A percentile compares a stretch with the other conserved stretches of the same genome.
Conservation (phyloP, 495 filamentous ascomycete genomes). For the Aspergillus sclerotioniger region DNA sequence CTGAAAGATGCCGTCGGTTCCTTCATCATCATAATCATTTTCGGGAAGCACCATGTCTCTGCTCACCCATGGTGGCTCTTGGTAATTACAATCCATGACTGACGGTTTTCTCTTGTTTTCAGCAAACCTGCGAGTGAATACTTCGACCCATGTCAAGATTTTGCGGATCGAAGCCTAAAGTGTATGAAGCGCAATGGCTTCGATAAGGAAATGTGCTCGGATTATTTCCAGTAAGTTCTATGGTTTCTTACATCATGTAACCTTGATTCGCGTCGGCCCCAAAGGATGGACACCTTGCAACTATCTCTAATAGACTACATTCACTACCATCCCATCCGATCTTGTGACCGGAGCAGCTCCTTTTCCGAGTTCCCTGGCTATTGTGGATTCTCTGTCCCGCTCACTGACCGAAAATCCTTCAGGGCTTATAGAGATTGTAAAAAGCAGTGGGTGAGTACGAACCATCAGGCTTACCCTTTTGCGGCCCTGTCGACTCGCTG, state of each 20-base stretch:
- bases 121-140: constrained; percentile 85
- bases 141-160: constrained; percentile 92
- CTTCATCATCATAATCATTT: neutral
- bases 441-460: constrained; percentile 76
- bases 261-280: neutral
- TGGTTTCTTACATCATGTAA: neutral
- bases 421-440: constrained; percentile 95
- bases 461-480: constrained; percentile 3
- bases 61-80: neutral
- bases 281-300: neutral
- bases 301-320: neutral
- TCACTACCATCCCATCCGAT: neutral
- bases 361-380: neutral
- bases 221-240: constrained; percentile 83
- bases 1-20: neutral
- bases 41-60: neutral
- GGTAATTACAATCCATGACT: constrained; percentile 7
- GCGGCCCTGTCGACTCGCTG: neutral
- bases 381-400: constrained; percentile 8
- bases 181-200: constrained; percentile 85
- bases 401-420: constrained; percentile 5
- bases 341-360: neutral
- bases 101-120: constrained; percentile 4
- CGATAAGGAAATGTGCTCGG: constrained; percentile 80
- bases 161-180: constrained; percentile 77